Conservation (phyloP, 2,329 filamentous ascomycete genomes). For the Drechmeria coniospora region DNA sequence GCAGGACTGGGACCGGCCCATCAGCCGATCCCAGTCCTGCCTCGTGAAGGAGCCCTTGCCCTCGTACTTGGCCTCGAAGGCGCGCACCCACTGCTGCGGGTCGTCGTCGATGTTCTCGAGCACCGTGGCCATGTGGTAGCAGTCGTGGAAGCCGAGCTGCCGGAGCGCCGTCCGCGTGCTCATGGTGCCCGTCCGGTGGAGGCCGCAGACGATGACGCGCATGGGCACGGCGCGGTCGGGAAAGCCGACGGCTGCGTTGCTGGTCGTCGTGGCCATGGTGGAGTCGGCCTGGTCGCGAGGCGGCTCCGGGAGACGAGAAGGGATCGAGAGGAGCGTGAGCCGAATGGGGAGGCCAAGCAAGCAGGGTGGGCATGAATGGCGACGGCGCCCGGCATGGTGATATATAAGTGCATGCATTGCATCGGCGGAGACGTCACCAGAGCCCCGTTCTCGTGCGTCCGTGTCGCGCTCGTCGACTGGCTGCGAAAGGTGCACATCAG, state of each 20-base stretch:
- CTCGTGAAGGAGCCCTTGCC: constrained; percentile 16
- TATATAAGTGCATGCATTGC: too few relatives aligned
- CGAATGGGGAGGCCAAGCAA: too few relatives aligned
- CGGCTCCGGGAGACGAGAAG: too few relatives aligned
- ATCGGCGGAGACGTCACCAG: too few relatives aligned
- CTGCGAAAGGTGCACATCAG: too few relatives aligned
- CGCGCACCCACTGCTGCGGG: constrained; percentile 14
- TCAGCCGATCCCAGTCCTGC: constrained; percentile 28
- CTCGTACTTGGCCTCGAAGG: constrained; percentile 17
- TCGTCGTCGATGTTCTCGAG: constrained; percentile 9
- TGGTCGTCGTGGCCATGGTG: background rate
- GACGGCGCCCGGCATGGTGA: too few relatives aligned
- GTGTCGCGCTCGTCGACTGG: too few relatives aligned
- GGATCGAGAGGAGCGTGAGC: too few relatives aligned
- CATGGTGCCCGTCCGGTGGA: constrained; percentile 22
- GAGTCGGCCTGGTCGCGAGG: too few relatives aligned
- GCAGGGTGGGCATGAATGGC: too few relatives aligned
- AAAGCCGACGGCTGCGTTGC: background rate
- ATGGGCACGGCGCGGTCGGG: constrained; percentile 20
- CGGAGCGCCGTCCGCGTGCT: constrained; percentile 13
- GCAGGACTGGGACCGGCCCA: constrained; percentile 32
- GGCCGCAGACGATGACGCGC: constrained; percentile 23
- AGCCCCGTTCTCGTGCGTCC: too few relatives aligned
- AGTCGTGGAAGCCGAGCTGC: constrained; percentile 14
- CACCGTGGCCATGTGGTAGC: constrained; percentile 13